Conservation (phyloP, 2,329 filamentous ascomycete species). For the Ceratocystis colombiana region DNA sequence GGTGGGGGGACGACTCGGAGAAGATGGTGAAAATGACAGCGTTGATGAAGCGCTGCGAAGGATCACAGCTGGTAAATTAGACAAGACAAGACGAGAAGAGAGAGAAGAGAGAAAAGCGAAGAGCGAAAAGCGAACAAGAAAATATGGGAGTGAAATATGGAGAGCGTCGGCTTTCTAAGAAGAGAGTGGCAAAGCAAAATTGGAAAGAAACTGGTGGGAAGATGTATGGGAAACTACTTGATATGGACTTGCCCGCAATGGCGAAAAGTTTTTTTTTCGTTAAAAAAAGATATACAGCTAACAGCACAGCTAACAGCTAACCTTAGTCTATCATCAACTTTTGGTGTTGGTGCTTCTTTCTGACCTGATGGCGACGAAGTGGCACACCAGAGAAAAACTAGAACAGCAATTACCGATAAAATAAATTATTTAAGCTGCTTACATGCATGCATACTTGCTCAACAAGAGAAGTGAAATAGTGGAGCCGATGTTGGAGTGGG, state of each 20-base stretch:
- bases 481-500: not conserved
- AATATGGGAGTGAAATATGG: not conserved
- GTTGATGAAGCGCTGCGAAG: slow-evolving; percentile 13
- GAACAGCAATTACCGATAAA: not conserved
- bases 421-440: not conserved
- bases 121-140: not conserved
- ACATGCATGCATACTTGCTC: not conserved
- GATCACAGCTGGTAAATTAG: slow-evolving; percentile 15
- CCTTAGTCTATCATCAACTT: no score
- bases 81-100: not conserved
- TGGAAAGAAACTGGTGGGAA: not conserved
- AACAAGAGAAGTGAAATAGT: not conserved
- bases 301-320: no score
- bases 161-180: not conserved
- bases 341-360: no score
- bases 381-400: no score
- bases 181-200: not conserved
- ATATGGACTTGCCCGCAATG: no score
- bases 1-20: not conserved
- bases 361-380: no score
- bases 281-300: not conserved
- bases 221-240: no score
- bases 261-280: not conserved
- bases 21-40: slow-evolving; percentile 7
- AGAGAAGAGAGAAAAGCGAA: not conserved